Evolutionary conservation across 148 eudicot genomes (phyloP).

Genomic region (Spergularia bocconei): DNA sequence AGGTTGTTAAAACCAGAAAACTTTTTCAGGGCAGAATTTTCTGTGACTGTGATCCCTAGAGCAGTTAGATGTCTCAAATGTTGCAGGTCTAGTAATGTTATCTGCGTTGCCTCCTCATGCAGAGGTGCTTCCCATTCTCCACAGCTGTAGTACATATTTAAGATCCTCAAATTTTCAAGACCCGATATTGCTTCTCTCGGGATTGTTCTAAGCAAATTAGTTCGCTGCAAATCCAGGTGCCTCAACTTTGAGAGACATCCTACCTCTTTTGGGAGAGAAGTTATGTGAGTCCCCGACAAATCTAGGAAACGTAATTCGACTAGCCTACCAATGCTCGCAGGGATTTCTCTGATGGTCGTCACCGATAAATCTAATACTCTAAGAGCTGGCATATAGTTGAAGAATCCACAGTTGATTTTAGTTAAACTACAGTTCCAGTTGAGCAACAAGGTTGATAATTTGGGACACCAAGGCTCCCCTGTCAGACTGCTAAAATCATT

Average conservation of each 20-base stretch:
- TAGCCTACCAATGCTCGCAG: slow-evolving; percentile 21
- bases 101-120: background rate
- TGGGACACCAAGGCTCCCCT: slow-evolving; percentile 17
- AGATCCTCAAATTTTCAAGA: slow-evolving; percentile 24
- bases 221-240: slow-evolving; percentile 33
- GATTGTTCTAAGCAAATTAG: slow-evolving; percentile 20
- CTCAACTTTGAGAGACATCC: slow-evolving; percentile 23
- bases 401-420: slow-evolving; percentile 18
- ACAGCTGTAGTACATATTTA: slow-evolving; percentile 29
- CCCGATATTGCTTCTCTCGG: slow-evolving; percentile 23
- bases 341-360: slow-evolving; percentile 21
- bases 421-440: slow-evolving; percentile 21
- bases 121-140: slow-evolving; percentile 22
- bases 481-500: slow-evolving; percentile 13
- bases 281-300: slow-evolving; percentile 30
- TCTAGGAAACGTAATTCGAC: slow-evolving; percentile 23
- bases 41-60: slow-evolving; percentile 27
- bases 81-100: slow-evolving; percentile 23
- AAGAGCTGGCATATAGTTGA: slow-evolving; percentile 20
- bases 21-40: slow-evolving; percentile 15
- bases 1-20: slow-evolving; percentile 20
- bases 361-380: slow-evolving; percentile 27
- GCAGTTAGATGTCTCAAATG: slow-evolving; percentile 11
- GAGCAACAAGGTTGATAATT: slow-evolving; percentile 24
- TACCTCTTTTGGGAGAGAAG: slow-evolving; percentile 19